Evolutionary conservation across 2,329 filamentous ascomycete species (phyloP).

Genomic region (Penicillium decumbens): DNA sequence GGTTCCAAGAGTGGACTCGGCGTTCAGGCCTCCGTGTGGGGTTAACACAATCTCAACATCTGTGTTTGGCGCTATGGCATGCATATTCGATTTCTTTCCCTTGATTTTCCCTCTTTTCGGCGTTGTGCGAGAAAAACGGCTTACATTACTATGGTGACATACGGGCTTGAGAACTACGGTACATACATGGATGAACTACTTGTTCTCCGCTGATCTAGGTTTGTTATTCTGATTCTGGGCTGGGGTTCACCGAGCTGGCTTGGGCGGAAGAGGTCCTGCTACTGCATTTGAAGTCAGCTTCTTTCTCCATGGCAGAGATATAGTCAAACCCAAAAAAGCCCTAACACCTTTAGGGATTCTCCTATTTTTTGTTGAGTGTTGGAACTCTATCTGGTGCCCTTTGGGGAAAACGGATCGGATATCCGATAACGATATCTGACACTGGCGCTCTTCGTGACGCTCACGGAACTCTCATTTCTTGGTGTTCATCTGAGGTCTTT

Average conservation of each 20-base stretch:
- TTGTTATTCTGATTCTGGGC: constrained; percentile 5
- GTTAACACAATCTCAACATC: constrained; percentile 48
- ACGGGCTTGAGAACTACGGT: constrained; percentile 25
- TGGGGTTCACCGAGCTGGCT: constrained; percentile 17
- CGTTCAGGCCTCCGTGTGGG: constrained; percentile 91
- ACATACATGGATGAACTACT: constrained; percentile 24
- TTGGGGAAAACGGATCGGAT: neutral
- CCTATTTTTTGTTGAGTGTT: constrained; percentile 10
- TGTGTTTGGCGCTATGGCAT: constrained; percentile 7
- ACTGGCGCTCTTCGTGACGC: constrained; percentile 1
- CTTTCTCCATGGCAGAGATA: neutral
- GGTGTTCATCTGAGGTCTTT: neutral
- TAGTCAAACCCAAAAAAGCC: neutral
- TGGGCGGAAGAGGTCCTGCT: constrained; percentile 26
- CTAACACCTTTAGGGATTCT: neutral
- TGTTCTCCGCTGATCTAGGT: constrained; percentile 4
- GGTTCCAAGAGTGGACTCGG: constrained; percentile 75
- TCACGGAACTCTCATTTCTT: constrained; percentile 3
- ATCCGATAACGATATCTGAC: no score
- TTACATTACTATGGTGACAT: constrained; percentile 5
- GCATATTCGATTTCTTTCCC: constrained; percentile 15
- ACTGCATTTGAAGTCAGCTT: constrained; percentile 29
- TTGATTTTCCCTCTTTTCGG: constrained; percentile 19
- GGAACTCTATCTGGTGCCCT: neutral
- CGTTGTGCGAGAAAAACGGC: constrained; percentile 24